These are phyloP conservation scores for Euptelea pleiosperma DNA, from an alignment of 164 flowering plant species.

Conservation along the genomic window DNA sequence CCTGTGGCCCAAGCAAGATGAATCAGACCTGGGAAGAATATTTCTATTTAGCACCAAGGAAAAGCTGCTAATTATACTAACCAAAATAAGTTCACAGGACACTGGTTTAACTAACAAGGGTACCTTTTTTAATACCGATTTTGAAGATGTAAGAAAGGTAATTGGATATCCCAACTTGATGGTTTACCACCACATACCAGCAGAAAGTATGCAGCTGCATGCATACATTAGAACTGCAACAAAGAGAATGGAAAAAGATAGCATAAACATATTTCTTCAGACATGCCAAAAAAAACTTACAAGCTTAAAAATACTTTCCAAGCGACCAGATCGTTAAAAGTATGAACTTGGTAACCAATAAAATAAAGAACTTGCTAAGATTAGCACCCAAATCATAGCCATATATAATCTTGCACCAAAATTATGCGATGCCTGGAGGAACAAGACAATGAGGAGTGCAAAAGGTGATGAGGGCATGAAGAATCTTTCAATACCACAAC, in stretches of 20 bases:
- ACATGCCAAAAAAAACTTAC: neutral
- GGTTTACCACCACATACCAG: constrained; percentile 95
- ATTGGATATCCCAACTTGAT: too few relatives aligned
- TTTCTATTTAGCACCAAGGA: too few relatives aligned
- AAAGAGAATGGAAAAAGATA: neutral
- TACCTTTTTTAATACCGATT: too few relatives aligned
- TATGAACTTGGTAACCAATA: too few relatives aligned
- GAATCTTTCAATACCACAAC: too few relatives aligned
- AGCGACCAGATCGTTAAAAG: neutral
- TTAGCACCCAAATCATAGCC: neutral
- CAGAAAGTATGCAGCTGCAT: constrained; percentile 27
- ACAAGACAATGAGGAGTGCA: too few relatives aligned
- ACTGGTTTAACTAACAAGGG: too few relatives aligned
- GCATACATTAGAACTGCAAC: constrained; percentile 15
- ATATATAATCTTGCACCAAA: neutral
- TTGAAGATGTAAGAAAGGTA: too few relatives aligned
- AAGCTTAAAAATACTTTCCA: neutral
- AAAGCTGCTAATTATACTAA: neutral
- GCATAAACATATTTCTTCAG: neutral
- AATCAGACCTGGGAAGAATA: neutral
- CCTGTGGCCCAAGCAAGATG: constrained; percentile 38
- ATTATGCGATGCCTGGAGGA: too few relatives aligned
- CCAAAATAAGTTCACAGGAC: neutral
- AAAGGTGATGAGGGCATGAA: too few relatives aligned
- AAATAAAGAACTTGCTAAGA: neutral